Percentiles rank a stretch among this genome's conserved stretches.
Conservation (phyloP, 2,329 filamentous ascomycete genomes). For the Ophiostoma tasmaniense region DNA sequence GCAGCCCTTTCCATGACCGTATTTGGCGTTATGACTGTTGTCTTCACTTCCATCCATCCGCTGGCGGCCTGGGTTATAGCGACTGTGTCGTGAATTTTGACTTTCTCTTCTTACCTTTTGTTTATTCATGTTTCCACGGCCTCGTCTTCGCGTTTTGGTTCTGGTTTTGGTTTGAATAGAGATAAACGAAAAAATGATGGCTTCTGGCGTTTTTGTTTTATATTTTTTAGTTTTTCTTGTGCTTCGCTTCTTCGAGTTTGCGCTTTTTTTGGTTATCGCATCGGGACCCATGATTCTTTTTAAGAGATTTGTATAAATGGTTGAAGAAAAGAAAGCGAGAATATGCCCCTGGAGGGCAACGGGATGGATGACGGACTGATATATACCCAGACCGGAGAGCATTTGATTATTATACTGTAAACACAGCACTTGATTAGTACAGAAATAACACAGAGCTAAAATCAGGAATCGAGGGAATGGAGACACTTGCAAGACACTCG, state of each 20-base stretch:
- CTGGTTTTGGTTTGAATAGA: not conserved
- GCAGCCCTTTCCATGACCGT: conserved; percentile 50
- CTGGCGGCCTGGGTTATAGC: conserved; percentile 33
- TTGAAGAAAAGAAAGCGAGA: not conserved
- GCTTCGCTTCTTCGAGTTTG: not conserved
- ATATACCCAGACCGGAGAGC: conserved; percentile 5
- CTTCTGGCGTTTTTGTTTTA: conserved; percentile 8
- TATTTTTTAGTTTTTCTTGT: not conserved
- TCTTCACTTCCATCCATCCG: conserved; percentile 42
- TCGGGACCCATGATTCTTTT: no score
- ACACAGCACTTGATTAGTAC: not conserved
- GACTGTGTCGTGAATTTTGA: conserved; percentile 24
- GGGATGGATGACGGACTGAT: not conserved
- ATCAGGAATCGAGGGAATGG: not conserved
- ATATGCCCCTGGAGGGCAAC: not conserved
- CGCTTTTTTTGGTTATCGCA: not conserved
- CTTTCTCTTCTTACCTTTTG: not conserved
- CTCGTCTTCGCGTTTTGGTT: not conserved
- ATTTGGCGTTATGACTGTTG: conserved; percentile 48
- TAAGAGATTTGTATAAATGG: not conserved
- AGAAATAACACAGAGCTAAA: not conserved
- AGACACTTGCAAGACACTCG: not conserved
- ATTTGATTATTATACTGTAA: not conserved
- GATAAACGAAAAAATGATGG: not conserved
- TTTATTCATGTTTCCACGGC: not conserved